phyloP scores from a whole-genome alignment of 805 yeast genomes.

The Saccharomyces eubayanus region DNA sequence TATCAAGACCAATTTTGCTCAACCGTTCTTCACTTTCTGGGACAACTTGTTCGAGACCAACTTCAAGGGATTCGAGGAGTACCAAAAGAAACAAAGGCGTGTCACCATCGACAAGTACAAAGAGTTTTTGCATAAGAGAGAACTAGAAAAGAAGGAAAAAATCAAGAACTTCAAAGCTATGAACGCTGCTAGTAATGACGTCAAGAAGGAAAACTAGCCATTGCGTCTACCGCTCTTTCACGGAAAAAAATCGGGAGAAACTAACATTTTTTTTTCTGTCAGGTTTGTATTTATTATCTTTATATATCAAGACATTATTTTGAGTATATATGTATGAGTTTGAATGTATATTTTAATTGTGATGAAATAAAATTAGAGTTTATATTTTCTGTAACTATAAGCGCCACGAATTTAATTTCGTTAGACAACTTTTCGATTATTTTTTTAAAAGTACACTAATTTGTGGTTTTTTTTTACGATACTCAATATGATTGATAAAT shows the following conservation, averaged over 20 bases:
- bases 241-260: background rate
- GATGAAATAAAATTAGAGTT: background rate
- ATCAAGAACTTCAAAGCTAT: constrained; percentile 7
- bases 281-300: background rate
- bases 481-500: no score
- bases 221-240: background rate
- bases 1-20: constrained; percentile 83
- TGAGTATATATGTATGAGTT: background rate
- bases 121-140: constrained; percentile 42
- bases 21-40: constrained; percentile 96
- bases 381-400: no score
- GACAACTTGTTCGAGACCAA: constrained; percentile 66
- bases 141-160: constrained; percentile 21
- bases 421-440: background rate
- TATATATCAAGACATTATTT: background rate
- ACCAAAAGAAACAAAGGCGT: constrained; percentile 44
- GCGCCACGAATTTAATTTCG: no score
- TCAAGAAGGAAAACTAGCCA: background rate
- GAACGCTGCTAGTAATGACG: constrained; percentile 1
- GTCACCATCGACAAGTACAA: constrained; percentile 61
- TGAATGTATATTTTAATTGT: background rate
- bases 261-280: background rate
- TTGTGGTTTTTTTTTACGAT: background rate
- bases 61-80: constrained; percentile 53
- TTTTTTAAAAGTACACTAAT: background rate